Base-by-base conservation (phyloP, 768 basidiomycete species). In the Phallus indusiatus region DNA sequence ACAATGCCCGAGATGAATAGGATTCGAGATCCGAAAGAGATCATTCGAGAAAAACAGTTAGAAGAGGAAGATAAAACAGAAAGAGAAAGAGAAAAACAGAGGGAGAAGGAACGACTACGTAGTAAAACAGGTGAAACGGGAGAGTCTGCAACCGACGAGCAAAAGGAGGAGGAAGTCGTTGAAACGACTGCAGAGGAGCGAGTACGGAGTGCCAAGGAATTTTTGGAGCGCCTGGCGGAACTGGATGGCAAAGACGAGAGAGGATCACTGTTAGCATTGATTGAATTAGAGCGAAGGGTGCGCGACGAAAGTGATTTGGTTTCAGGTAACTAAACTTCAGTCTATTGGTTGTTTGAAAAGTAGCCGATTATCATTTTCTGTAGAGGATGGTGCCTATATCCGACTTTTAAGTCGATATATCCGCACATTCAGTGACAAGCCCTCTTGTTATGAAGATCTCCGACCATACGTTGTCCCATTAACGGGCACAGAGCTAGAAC, bases 361-460 rank as follows among this genome's bases (percentile, higher is more conserved):
- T 0, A 20, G 42, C 16, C 34, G 20, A 33, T 24, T 17, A 20
- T 16, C 11, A 35, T 53, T 17, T 20, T n/a, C 64, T 85, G 56
- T 10, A 33, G 35, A 48, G 28, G 6, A 5, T 2, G 56, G 33
- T 60, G 49, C 34, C 20, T 56, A 47, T 53, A 67, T 79, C 34
- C 66, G 69, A 11, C 73, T 85, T 57, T 72, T 93, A 67, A 74
- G 82, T 65, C 71, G 76, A 52, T 95, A 94, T 70, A 83, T 92
- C 66, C 73, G 80, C 46, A 74, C 74, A 60, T 81, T 92, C 64
- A 86, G 88, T 33, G 82, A 85, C 69, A 95, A 93, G 70, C 76
- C 85, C 5, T 91, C 88, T 69, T 92, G 90, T 69, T 90, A 84
- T 60, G 93, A 94, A 71, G 94, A 96, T 65, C 73, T 95, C 46